phyloP scores from a whole-genome alignment of 805 yeast species.

The Wickerhamiella dianesei region DNA sequence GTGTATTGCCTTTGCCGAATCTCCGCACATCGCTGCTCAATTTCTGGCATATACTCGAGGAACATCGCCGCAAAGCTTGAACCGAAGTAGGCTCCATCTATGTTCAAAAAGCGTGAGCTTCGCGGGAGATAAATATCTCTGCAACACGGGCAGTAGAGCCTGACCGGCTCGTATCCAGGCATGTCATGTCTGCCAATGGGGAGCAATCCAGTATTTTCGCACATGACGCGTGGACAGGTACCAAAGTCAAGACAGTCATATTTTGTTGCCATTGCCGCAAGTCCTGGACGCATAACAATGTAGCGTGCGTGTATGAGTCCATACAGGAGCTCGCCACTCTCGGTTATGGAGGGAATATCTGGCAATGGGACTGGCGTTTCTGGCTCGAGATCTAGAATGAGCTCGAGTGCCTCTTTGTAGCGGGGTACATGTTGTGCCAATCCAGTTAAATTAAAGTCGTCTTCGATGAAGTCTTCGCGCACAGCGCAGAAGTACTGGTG shows the following conservation, averaged over 20 bases:
- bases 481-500: constrained; percentile 90
- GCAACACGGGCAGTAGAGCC: constrained; percentile 90
- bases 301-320: constrained; percentile 91
- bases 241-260: constrained; percentile 86
- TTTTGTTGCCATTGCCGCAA: constrained; percentile 76
- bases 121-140: constrained; percentile 81
- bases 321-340: constrained; percentile 80
- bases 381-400: constrained; percentile 75
- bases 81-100: constrained; percentile 96
- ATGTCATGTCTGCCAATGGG: constrained; percentile 88
- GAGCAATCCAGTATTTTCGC: constrained; percentile 78
- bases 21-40: constrained; percentile 58
- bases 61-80: constrained; percentile 90
- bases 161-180: constrained; percentile 82
- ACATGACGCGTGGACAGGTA: constrained; percentile 74
- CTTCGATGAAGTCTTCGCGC: constrained; percentile 83
- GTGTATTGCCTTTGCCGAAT: constrained; percentile 41
- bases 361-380: constrained; percentile 40
- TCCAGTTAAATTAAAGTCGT: constrained; percentile 92
- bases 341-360: constrained; percentile 65
- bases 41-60: constrained; percentile 81
- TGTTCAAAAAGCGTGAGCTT: constrained; percentile 69
- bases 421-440: constrained; percentile 73
- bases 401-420: constrained; percentile 81
- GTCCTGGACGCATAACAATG: constrained; percentile 77